These are phyloP conservation scores for Neurospora sp. DNA, from an alignment of 495 filamentous ascomycete genomes.

Conservation along the genomic window DNA sequence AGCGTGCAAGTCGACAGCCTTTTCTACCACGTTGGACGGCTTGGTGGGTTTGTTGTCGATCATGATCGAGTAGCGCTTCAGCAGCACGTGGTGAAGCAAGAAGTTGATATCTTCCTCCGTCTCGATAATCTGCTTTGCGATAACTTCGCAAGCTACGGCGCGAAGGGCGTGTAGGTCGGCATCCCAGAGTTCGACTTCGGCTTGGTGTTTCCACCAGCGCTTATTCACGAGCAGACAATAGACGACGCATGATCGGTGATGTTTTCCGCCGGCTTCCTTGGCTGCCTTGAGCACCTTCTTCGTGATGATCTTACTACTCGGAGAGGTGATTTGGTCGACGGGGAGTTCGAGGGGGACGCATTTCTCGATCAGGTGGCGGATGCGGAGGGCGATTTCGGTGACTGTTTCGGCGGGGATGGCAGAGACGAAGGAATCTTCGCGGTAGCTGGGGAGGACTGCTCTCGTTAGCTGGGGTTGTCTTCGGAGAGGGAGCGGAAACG, in stretches of 20 bases:
- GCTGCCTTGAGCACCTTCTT: slow-evolving; percentile 66
- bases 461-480: slow-evolving; percentile 11
- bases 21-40: slow-evolving; percentile 80
- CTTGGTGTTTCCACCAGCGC: slow-evolving; percentile 83
- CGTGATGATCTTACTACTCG: slow-evolving; percentile 81
- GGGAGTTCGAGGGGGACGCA: slow-evolving; percentile 82
- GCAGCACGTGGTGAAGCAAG: slow-evolving; percentile 69
- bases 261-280: slow-evolving; percentile 64
- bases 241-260: slow-evolving; percentile 64
- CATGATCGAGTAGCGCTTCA: slow-evolving; percentile 83
- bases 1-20: slow-evolving; percentile 86
- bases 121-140: slow-evolving; percentile 93
- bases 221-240: slow-evolving; percentile 82
- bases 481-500: slow-evolving; percentile 5
- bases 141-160: slow-evolving; percentile 80
- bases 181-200: slow-evolving; percentile 78
- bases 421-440: slow-evolving; percentile 41
- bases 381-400: slow-evolving; percentile 74
- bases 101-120: slow-evolving; percentile 63
- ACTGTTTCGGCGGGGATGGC: slow-evolving; percentile 61
- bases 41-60: slow-evolving; percentile 57
- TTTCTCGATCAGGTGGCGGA: slow-evolving; percentile 86
- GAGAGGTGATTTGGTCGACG: slow-evolving; percentile 54
- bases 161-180: slow-evolving; percentile 70
- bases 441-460: slow-evolving; percentile 53